Percentiles rank a stretch among this genome's conserved stretches.
Evolutionary conservation across 345 rosid genomes (phyloP).

Genomic region (Syzygium aromaticum): DNA sequence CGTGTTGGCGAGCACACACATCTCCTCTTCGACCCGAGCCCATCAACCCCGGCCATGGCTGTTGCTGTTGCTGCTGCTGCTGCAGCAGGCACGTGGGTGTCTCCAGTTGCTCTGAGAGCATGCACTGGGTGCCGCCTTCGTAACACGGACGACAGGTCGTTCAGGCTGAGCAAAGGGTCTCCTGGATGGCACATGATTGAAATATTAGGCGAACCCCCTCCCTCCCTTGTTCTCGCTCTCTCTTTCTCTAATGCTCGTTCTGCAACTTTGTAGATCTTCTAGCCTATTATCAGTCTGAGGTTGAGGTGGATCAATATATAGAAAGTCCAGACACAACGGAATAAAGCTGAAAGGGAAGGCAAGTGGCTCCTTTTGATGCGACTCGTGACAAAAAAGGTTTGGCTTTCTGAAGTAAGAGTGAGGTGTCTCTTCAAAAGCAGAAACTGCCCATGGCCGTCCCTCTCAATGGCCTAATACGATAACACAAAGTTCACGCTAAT

Average conservation of each 20-base stretch:
- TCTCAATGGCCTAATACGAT: background rate
- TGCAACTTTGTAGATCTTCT: background rate
- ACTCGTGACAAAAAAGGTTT: background rate
- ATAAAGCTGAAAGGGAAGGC: background rate
- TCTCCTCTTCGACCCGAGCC: conserved; percentile 16
- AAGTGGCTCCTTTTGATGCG: background rate
- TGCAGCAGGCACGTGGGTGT: background rate
- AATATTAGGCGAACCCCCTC: background rate
- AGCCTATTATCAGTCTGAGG: background rate
- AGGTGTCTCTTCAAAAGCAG: background rate
- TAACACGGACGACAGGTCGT: background rate
- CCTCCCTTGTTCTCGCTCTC: background rate
- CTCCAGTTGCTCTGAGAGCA: background rate
- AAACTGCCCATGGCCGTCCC: background rate
- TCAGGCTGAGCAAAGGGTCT: background rate
- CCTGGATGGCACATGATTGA: background rate
- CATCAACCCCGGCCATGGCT: background rate
- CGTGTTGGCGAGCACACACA: conserved; percentile 67
- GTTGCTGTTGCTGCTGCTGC: background rate
- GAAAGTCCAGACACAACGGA: background rate
- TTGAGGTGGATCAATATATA: background rate
- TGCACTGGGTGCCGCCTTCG: background rate
- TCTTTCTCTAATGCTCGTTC: background rate
- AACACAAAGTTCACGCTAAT: background rate
- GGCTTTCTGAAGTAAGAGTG: background rate